Evolutionary conservation across 805 yeast genomes (phyloP).

Genomic region (Wickerhamiella allomyrinae): DNA sequence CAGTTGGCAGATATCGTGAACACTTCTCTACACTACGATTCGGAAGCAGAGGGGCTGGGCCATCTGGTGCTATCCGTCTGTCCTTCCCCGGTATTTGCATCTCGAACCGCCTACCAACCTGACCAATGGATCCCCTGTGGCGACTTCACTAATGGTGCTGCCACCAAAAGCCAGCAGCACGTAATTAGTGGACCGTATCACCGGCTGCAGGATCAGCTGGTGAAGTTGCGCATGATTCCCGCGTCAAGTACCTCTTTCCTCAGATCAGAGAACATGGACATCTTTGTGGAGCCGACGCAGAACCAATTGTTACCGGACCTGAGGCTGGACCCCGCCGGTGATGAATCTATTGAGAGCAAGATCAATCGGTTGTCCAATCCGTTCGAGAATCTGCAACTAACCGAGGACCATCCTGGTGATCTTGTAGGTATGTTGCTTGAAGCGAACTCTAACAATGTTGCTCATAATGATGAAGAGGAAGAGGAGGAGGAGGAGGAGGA

Average conservation of each 20-base stretch:
- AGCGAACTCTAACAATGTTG: too few relatives aligned
- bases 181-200: not conserved
- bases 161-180: not conserved
- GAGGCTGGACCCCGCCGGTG: not conserved
- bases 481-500: not conserved
- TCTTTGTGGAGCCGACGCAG: not conserved
- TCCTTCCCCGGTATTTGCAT: not conserved
- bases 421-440: not conserved
- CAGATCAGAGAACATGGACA: too few relatives aligned
- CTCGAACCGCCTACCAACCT: not conserved
- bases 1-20: not conserved
- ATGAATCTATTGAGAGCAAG: not conserved
- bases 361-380: not conserved
- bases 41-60: not conserved
- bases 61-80: not conserved
- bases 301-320: not conserved
- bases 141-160: slow-evolving; percentile 3
- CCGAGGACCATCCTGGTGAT: not conserved
- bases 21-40: not conserved
- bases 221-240: not conserved
- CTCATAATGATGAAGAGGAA: not conserved
- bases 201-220: not conserved
- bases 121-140: slow-evolving; percentile 1
- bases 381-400: not conserved
- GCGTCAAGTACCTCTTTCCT: not conserved